Evolutionary conservation across 257 asterid species (phyloP), one percentile per base, ranked within the genome.

Genomic region (Jacaranda mimosifolia): DNA sequence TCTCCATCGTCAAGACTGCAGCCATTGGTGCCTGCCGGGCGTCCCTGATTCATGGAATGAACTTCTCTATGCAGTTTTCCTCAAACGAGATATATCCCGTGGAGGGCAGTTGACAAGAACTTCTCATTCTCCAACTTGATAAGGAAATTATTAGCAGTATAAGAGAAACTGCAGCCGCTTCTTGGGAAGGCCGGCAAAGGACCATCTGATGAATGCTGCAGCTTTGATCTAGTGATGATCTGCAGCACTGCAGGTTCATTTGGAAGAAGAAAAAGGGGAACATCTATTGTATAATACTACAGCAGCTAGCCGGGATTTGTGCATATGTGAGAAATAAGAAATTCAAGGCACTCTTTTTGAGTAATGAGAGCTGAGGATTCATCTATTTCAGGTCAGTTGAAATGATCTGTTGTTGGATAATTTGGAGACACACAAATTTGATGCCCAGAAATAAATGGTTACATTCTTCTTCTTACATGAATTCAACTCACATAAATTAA

Each of bases 21-120:
- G 99, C 81, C 99, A 94, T 68, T 94, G 99, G 99, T 92, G 99
- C 85, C 91, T 94, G 38, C 99, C 99, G 0, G 98, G 99, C 5
- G 96, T 94, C 17, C 99, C 99, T 15, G 99, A 94, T 83, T 53
- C 91, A 3, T 94, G 99, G 99, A 94, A 94, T 21, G 97, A 94
- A 57, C 98, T 94, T 77, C 89, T 94, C 69, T 92, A 89, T 17
- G 91, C 97, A 0, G 38, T 80, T 79, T 85, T 91, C 64, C 84
- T 89, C 73, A 94, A 81, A 73, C 87, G 87, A 55, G 87, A 80
- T 57, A 35, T 56, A 46, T 26, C 32, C 32, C 77, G 7, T 7
- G 38, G 57, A 39, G 53, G 32, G 32, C 51, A 9, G 78, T 58
- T 63, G 67, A 43, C 75, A 56, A 35, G 45, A 19, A 6, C 42